These are phyloP conservation scores for Pichia thaimueangensis DNA, from an alignment of 805 yeast genomes.

Conservation along the genomic window DNA sequence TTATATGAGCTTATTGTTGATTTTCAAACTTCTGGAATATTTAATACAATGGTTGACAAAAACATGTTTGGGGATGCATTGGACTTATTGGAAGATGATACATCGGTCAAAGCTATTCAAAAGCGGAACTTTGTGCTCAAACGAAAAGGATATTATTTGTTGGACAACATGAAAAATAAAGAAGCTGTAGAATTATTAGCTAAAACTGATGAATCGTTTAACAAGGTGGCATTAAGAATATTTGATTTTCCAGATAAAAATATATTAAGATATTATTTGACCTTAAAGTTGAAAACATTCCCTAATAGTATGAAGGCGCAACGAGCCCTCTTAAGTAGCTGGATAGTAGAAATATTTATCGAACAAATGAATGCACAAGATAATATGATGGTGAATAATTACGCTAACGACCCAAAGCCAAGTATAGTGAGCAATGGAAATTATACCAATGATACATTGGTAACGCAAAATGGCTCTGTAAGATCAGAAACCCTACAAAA, in stretches of 20 bases:
- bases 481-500: conserved; percentile 13
- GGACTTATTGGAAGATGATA: conserved; percentile 17
- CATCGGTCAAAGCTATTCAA: conserved; percentile 25
- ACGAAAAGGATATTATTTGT: conserved; percentile 47
- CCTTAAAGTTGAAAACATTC: conserved; percentile 33
- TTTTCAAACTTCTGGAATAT: conserved; percentile 66
- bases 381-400: conserved; percentile 16
- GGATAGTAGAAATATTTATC: conserved; percentile 58
- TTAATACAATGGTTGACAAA: conserved; percentile 56
- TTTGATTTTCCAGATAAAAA: conserved; percentile 36
- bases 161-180: conserved; percentile 24
- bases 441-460: neutral
- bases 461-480: neutral
- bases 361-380: conserved; percentile 41
- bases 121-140: conserved; percentile 44
- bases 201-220: conserved; percentile 57
- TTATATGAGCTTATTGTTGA: conserved; percentile 68
- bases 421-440: neutral
- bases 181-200: conserved; percentile 56
- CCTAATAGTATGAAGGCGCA: conserved; percentile 35
- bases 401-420: neutral
- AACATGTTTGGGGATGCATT: conserved; percentile 63
- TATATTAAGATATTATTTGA: conserved; percentile 43
- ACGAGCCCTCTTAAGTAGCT: conserved; percentile 48
- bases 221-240: conserved; percentile 54